phyloP scores from a whole-genome alignment of 1,284 basidiomycete genomes.

The Coniferiporia weirii region DNA sequence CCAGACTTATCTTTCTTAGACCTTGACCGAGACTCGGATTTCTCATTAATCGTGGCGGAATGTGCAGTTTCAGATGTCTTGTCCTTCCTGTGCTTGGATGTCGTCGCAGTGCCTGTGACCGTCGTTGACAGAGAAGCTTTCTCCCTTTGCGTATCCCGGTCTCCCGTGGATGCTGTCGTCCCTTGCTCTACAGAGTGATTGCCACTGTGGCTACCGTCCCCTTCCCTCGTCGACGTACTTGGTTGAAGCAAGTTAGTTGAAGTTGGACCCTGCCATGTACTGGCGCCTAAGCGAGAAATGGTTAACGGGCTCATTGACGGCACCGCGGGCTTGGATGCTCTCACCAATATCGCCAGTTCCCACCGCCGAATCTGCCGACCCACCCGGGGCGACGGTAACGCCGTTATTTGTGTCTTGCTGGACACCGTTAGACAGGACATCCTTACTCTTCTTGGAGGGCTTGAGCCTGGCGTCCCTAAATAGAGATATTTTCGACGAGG shows the following conservation, averaged over 20 bases:
- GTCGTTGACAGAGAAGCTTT: conserved; percentile 39
- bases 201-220: conserved; percentile 4
- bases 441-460: conserved; percentile 15
- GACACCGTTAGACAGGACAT: conserved; percentile 5
- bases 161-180: conserved; percentile 4
- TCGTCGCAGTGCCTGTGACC: conserved; percentile 29
- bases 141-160: conserved; percentile 32
- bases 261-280: conserved; percentile 14
- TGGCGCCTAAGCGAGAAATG: conserved; percentile 13
- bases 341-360: conserved; percentile 6
- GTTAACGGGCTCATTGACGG: not conserved
- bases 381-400: conserved; percentile 4
- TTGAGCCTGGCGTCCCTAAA: conserved; percentile 9
- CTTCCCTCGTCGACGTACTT: conserved; percentile 9
- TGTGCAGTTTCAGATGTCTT: conserved; percentile 35
- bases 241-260: not conserved
- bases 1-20: conserved; percentile 3
- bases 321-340: not conserved
- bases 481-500: conserved; percentile 5
- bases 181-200: conserved; percentile 15
- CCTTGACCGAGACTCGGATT: conserved; percentile 18
- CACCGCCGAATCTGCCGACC: conserved; percentile 2
- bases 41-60: conserved; percentile 27
- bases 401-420: conserved; percentile 9
- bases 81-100: conserved; percentile 32